A percentile compares a stretch with the other conserved stretches of the same genome.
Evolutionary conservation across 2,329 filamentous ascomycete genomes (phyloP).

Genomic region (Cordyceps fumosorosea): DNA sequence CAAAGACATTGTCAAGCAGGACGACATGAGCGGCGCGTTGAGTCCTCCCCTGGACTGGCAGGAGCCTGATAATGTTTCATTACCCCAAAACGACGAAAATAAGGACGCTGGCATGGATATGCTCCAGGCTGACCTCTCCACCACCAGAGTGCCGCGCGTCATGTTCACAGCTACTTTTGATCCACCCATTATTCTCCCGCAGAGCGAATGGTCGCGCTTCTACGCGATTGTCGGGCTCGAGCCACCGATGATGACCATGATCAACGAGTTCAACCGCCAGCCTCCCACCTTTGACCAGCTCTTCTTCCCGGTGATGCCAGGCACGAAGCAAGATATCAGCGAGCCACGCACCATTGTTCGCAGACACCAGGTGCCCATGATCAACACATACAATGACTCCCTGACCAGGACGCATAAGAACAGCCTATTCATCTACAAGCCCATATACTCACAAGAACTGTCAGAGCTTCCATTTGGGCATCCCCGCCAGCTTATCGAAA

Average conservation of each 20-base stretch:
- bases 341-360: slow-evolving; percentile 51
- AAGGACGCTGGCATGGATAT: slow-evolving; percentile 47
- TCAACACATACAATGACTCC: slow-evolving; percentile 24
- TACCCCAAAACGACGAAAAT: slow-evolving; percentile 40
- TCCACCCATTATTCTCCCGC: slow-evolving; percentile 65
- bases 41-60: slow-evolving; percentile 59
- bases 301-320: slow-evolving; percentile 47
- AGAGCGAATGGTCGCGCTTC: slow-evolving; percentile 55
- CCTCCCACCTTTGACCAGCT: slow-evolving; percentile 51
- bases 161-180: slow-evolving; percentile 70
- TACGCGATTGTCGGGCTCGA: slow-evolving; percentile 48
- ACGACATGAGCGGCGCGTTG: slow-evolving; percentile 35
- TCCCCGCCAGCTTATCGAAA: slow-evolving; percentile 65
- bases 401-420: slow-evolving; percentile 43
- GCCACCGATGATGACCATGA: slow-evolving; percentile 27
- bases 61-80: slow-evolving; percentile 60
- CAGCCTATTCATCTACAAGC: slow-evolving; percentile 63
- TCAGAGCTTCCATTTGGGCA: slow-evolving; percentile 69
- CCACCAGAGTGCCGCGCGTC: slow-evolving; percentile 58
- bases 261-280: slow-evolving; percentile 23
- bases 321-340: slow-evolving; percentile 45
- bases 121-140: slow-evolving; percentile 38
- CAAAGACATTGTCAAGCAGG: slow-evolving; percentile 54
- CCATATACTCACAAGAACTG: slow-evolving; percentile 62
- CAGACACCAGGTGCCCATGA: slow-evolving; percentile 40